Base-by-base conservation (phyloP, 192 early-diverging fungal genomes). In the Linnemannia exigua region DNA sequence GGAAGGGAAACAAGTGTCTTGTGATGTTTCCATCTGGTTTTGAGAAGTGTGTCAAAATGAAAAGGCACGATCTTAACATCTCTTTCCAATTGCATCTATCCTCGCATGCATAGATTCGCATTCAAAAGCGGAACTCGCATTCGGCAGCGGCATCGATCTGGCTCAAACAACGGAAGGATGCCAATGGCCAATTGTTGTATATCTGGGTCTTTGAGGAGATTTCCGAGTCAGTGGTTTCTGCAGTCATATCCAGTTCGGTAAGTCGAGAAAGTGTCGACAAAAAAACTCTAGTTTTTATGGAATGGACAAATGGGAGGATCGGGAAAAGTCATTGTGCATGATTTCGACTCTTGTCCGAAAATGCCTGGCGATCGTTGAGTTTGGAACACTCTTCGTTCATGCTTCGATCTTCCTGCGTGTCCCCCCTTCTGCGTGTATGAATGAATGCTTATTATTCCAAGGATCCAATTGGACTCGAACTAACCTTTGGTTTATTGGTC, bases 141-240 rank as follows among this genome's bases (percentile, higher is more conserved):
- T 89, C 82, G 14, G 89, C 91, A 47, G 90, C 92, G 67, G 93
- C 93, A 25, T 91, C 91, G 8, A 78, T 94, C 15, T 94, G 93
- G 93, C 85, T 94, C 37, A 94, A 94, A 66, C 89, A 88, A 25
- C 91, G 91, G 67, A 87, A 51, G 50, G 89, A 89, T 68, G 77
- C 87, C 37, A 35, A 58, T 66, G 92, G 89, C 5, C 78, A 88
- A 35, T 54, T 74, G 3, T 79, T 94, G 36, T 90, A 89, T 35
- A 91, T 94, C 6, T 94, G 93, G 93, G 90, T 94, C 41, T 91
- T 94, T 79, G 92, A 94, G 71, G 91, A 93, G 52, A 92, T 93
- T 61, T 87, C 89, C 31, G 92, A 94, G 76, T 83, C 82, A 0
- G 87, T 77, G 33, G 88, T 90, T 28, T 75, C 75, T 35, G 74